A percentile compares a stretch with the other conserved stretches of the same genome.
Evolutionary conservation across 1,284 basidiomycete genomes (phyloP).

Genomic region (Thecaphora thlaspeos): DNA sequence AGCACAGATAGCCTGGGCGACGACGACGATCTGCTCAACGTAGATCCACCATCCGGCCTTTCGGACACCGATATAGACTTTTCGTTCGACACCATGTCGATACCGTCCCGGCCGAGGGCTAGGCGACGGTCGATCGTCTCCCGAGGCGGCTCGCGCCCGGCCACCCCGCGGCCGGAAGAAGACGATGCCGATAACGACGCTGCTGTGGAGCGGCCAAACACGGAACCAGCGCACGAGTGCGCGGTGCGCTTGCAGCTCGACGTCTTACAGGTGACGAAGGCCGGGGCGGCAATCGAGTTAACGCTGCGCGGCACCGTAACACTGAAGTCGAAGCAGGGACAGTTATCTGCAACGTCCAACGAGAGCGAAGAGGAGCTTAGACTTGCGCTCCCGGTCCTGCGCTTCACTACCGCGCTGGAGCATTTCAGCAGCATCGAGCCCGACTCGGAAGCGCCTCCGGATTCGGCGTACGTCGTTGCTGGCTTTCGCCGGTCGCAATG

Average conservation of each 20-base stretch:
- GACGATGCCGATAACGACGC: background rate
- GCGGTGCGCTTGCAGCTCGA: too few species aligned
- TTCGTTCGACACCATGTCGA: conserved; percentile 12
- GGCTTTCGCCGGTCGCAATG: background rate
- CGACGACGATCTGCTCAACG: conserved; percentile 26
- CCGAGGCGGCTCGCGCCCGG: background rate
- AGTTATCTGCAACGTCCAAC: background rate
- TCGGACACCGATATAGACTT: conserved; percentile 22
- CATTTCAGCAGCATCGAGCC: background rate
- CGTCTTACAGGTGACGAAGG: too few species aligned
- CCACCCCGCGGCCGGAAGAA: background rate
- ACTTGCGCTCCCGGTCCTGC: background rate
- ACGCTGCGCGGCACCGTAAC: background rate
- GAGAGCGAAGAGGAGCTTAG: background rate
- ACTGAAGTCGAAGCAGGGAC: background rate
- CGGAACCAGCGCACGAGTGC: too few species aligned
- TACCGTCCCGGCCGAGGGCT: background rate
- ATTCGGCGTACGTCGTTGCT: background rate
- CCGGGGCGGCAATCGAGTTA: background rate
- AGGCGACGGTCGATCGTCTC: background rate
- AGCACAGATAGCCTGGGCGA: conserved; percentile 3
- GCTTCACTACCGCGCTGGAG: background rate
- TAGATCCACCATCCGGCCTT: conserved; percentile 25
- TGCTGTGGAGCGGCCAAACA: background rate
- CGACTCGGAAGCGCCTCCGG: background rate